Evolutionary conservation across 164 flowering plant species (phyloP).

Genomic region (Umbellularia californica): DNA sequence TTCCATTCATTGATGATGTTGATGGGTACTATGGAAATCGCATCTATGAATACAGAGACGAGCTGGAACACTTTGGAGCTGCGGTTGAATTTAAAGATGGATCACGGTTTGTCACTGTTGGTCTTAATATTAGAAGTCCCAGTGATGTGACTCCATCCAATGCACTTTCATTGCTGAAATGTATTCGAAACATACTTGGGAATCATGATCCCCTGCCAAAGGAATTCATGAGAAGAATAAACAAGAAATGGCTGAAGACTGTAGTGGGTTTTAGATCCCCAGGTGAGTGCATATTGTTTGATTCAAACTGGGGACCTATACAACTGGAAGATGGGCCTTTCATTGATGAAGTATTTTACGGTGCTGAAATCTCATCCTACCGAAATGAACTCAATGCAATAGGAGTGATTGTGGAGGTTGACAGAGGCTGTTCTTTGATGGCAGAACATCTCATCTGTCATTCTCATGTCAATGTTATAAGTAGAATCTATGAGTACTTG

Average conservation of each 20-base stretch:
- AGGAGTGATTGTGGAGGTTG: constrained; percentile 38
- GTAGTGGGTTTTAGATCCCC: constrained; percentile 46
- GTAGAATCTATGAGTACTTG: constrained; percentile 45
- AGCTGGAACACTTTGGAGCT: constrained; percentile 26
- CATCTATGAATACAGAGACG: constrained; percentile 15
- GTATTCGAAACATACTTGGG: constrained; percentile 6
- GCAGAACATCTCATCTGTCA: constrained; percentile 32
- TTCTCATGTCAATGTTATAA: constrained; percentile 27
- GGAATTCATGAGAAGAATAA: constrained; percentile 21
- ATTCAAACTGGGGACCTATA: constrained; percentile 30
- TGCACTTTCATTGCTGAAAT: constrained; percentile 15
- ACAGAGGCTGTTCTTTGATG: constrained; percentile 37
- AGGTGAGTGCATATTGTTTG: constrained; percentile 35
- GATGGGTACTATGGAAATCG: constrained; percentile 11
- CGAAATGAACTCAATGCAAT: constrained; percentile 38
- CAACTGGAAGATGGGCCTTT: constrained; percentile 56
- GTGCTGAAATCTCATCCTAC: constrained; percentile 31
- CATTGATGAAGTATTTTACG: constrained; percentile 57
- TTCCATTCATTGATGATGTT: constrained; percentile 23
- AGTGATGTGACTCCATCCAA: constrained; percentile 5
- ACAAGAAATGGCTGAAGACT: constrained; percentile 52
- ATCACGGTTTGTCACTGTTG: constrained; percentile 13
- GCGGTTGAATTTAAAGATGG: constrained; percentile 19
- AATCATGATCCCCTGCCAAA: constrained; percentile 15
- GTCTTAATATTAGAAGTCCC: constrained; percentile 9